Base-by-base conservation (phyloP, 2,329 filamentous ascomycete species). In the Penicillium italicum region DNA sequence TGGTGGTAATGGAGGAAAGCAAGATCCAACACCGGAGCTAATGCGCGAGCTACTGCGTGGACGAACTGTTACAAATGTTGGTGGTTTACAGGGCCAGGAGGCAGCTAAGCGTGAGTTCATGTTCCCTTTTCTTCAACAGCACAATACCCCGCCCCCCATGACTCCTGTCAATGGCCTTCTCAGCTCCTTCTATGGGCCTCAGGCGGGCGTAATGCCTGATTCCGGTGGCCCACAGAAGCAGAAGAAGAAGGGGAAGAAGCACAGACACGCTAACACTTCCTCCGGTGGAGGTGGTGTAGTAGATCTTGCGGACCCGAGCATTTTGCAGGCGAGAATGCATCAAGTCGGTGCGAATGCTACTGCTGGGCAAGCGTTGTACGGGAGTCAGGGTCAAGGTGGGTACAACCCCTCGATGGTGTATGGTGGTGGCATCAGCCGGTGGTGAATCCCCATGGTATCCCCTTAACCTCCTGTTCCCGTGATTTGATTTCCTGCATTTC, bases 221-320 rank as follows among this genome's bases (percentile, higher is more conserved):
- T 87, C 88, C 80, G 89, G 63, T 42, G 58, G 89, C 80, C 77
- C 79, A 74, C 88, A 90, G 81, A 95, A 96, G 87, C 91, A 95
- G 85, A 96, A 96, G 88, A 97, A 96, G 86, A 96, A 96, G 91
- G 91, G 91, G 83, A 97, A 96, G 87, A 97, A 97, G 91, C 93
- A 97, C 85, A 95, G 92, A 87, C 92, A 97, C 88, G 93, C 91
- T 94, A 96, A 97, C 91, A 97, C 93, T 93, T 96, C 92, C 90
- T 97, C 93, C 87, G 96, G 91, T 86, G 92, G 91, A 86, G 90
- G 91, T 90, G 92, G 90, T 83, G 86, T 97, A 93, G 92, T 95
- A 82, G 92, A 97, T 95, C 91, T 96, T 92, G 91, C 90, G 84
- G 92, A 97, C 91, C 93, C 93, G 84, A 96, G 91, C 85, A 97